Percentiles rank a stretch among this genome's conserved stretches.
These are phyloP conservation scores for Fusarium duplospermum DNA, from an alignment of 2,329 filamentous ascomycete species.

Conservation along the genomic window DNA sequence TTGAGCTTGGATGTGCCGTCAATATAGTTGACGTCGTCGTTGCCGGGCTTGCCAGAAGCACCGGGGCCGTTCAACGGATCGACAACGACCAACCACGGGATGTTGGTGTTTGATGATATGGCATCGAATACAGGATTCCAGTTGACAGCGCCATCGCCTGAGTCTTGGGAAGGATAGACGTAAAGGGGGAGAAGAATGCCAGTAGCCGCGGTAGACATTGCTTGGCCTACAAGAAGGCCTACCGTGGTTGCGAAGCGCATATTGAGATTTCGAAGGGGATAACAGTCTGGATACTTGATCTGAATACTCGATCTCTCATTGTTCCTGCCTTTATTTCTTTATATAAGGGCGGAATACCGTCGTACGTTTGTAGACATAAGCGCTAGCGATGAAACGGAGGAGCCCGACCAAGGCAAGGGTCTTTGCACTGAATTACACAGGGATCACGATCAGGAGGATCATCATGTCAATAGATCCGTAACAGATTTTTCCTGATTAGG, in stretches of 20 bases:
- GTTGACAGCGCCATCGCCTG: constrained; percentile 35
- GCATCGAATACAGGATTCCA: constrained; percentile 37
- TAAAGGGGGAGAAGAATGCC: constrained; percentile 39
- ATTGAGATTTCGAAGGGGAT: background rate
- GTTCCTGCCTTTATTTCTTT: background rate
- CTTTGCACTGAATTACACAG: background rate
- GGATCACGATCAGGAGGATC: background rate
- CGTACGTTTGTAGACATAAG: background rate
- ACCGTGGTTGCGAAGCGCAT: background rate
- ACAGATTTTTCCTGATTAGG: background rate
- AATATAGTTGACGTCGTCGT: constrained; percentile 38
- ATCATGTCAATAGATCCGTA: background rate
- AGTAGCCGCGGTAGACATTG: constrained; percentile 9
- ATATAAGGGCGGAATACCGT: background rate
- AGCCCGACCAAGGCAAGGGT: background rate
- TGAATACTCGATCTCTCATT: too few species aligned
- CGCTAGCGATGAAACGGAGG: background rate
- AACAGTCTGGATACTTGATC: background rate
- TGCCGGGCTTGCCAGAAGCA: constrained; percentile 23
- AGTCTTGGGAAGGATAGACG: constrained; percentile 33
- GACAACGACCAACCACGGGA: constrained; percentile 34
- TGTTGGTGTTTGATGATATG: constrained; percentile 5
- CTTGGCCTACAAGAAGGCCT: background rate
- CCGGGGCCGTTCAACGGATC: constrained; percentile 41
- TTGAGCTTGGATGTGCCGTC: constrained; percentile 38